Base-by-base conservation (phyloP, 257 asterid genomes). In the Cinchona pubescens region DNA sequence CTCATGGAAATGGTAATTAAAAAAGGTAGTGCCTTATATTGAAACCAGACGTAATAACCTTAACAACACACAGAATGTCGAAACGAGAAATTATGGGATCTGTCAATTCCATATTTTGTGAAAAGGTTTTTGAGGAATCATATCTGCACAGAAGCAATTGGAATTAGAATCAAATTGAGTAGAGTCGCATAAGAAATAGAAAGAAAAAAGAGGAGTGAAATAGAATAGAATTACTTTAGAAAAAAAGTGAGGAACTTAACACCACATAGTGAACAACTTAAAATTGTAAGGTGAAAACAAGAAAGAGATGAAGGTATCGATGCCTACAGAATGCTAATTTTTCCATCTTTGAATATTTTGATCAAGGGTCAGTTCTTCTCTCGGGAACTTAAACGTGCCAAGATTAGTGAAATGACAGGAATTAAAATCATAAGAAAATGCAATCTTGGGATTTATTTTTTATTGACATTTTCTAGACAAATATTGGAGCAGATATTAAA, bases 11-110 rank as follows among this genome's bases (percentile, higher is more conserved):
- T 53, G 32, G 15, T 71, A 69, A 59, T 59, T 62, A 23, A 69
- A 59, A 60, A 38, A 34, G 69, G 18, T 42, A 69, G 29, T 40
- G 58, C 59, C 67, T 70, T 56, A 1, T 40, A 34, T 40, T 37
- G 64, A 73, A 67, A 68, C n/a, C n/a, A 40, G 53, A 67, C 59
- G 61, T 15, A 13, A 37, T 25, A 27, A 92, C 99, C 96, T 92
- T 95, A 68, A 95, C 97, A 29, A n/a, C n/a, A 95, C 99, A 95
- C 56, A 95, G 96, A 78, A 95, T 81, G 76, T 95, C 99, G 71
- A 95, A 95, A 21, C 99, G 98, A 72, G 99, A 95, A 81, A 95
- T 75, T 63, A 95, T 91, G 71, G 99, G 97, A 92, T 95, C 99
- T 4, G 99, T 92, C 83, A 95, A 72, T 82, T 92, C 98, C 79